phyloP scores from a whole-genome alignment of 1,139 yeast species.

The Wickerhamomyces sp. region DNA sequence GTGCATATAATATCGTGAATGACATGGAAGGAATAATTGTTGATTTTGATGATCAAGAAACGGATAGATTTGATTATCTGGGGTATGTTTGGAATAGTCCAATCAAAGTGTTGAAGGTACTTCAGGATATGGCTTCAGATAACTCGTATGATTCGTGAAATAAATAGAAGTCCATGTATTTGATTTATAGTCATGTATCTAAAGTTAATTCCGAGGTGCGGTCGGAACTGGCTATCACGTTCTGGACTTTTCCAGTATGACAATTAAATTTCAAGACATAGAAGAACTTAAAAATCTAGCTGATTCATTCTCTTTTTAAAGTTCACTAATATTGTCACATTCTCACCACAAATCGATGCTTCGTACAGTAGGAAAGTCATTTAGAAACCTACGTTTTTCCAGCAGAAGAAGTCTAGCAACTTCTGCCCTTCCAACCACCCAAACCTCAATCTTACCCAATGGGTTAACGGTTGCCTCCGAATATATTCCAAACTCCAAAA shows the following conservation, averaged over 20 bases:
- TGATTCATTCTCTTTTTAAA: background rate
- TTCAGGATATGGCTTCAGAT: background rate
- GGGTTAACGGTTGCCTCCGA: conserved; percentile 96
- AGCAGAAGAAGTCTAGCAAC: conserved; percentile 19
- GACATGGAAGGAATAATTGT: conserved; percentile 14
- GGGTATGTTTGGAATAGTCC: conserved; percentile 11
- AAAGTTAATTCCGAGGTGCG: background rate
- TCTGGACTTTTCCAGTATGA: background rate
- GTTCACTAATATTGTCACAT: background rate
- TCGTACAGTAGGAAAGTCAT: background rate
- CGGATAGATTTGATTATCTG: conserved; percentile 9
- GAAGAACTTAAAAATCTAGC: background rate
- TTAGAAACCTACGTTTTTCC: background rate
- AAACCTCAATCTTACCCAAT: conserved; percentile 63
- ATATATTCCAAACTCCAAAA: conserved; percentile 76
- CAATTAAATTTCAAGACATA: background rate
- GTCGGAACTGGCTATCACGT: background rate
- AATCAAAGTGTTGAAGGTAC: conserved; percentile 6
- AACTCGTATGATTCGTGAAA: too few relatives aligned
- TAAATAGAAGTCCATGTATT: too few relatives aligned
- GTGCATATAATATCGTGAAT: conserved; percentile 45
- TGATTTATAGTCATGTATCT: background rate
- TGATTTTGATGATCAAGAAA: conserved; percentile 9
- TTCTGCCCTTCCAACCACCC: conserved; percentile 38
- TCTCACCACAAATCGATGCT: too few relatives aligned